phyloP scores from a whole-genome alignment of 2,329 filamentous ascomycete genomes.

The Talaromyces atroroseus region DNA sequence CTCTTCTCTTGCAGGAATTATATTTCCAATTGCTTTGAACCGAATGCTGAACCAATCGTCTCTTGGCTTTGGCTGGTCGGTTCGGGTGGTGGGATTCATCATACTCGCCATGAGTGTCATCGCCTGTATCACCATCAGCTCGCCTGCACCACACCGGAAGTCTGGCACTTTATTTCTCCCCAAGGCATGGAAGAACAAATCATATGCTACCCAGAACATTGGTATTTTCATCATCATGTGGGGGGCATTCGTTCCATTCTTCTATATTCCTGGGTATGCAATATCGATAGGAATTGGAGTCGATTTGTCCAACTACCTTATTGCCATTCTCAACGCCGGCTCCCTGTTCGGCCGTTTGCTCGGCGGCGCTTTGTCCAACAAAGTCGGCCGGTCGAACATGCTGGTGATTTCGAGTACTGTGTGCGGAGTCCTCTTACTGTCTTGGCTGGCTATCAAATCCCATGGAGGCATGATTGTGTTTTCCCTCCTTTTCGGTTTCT shows the following conservation, averaged over 20 bases:
- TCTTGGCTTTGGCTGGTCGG: slow-evolving; percentile 48
- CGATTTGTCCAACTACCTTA: slow-evolving; percentile 20
- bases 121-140: slow-evolving; percentile 24
- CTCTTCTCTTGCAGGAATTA: slow-evolving; percentile 46
- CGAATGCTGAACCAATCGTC: slow-evolving; percentile 43
- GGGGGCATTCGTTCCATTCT: slow-evolving; percentile 27
- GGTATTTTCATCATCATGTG: slow-evolving; percentile 20
- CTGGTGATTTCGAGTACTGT: slow-evolving; percentile 18
- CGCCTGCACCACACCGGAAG: slow-evolving; percentile 20
- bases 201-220: slow-evolving; percentile 17
- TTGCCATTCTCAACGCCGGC: slow-evolving; percentile 28
- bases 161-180: slow-evolving; percentile 18
- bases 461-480: slow-evolving; percentile 29
- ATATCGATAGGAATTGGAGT: slow-evolving; percentile 18
- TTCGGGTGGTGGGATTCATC: slow-evolving; percentile 48
- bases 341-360: slow-evolving; percentile 31
- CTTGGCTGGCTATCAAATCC: slow-evolving; percentile 21
- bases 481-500: slow-evolving; percentile 27
- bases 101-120: slow-evolving; percentile 42
- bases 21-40: slow-evolving; percentile 45
- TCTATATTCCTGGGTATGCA: slow-evolving; percentile 26
- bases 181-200: slow-evolving; percentile 17
- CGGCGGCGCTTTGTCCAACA: slow-evolving; percentile 28
- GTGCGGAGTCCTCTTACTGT: slow-evolving; percentile 26
- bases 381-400: slow-evolving; percentile 26